Base-by-base conservation (phyloP, 2,329 filamentous ascomycete genomes). In the Tolypocladium capitatum region DNA sequence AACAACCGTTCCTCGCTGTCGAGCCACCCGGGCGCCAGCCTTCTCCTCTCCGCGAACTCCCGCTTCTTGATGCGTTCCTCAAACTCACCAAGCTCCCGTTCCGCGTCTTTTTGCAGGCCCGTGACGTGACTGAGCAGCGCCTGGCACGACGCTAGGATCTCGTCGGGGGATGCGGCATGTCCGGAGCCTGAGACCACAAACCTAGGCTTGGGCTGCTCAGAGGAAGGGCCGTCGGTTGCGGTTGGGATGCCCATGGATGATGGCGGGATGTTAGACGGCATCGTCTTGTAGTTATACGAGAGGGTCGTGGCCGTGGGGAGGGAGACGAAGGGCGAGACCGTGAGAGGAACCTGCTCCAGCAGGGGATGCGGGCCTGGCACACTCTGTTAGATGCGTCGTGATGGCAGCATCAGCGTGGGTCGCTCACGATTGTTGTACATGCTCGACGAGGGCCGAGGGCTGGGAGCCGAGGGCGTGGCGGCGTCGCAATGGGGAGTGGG, bases 211-310 rank as follows among this genome's bases (percentile, higher is more conserved):
- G 67, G 53, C 58, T 66, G 52, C 16, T 46, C 45, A 4, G 42
- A n/a, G 51, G 61, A 51, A 51, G 63, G 49, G 55, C 58, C 49
- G 60, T 66, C 54, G 58, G 65, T 60, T 20, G 66, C 61, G 14
- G 63, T 64, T 20, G 62, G 57, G 27, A 68, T 60, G 48, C 63
- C 63, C 21, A 66, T 51, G 27, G 59, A 55, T 2, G 66, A 64
- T 3, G 65, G 59, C 2, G 92, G 91, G 0, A 97, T 78, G 2
- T 88, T 85, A 1, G 88, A 91, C 0, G 91, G 87, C 61, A 97
- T 83, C 11, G 81, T 77, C 63, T 90, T 91, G 76, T 96, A 97
- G 56, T 88, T 94, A 71, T 97, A 97, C 24, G 92, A 91, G 8
- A 98, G 80, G 0, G 90, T 95, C 20, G 90, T 86, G 27, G 91